Percentiles rank a stretch among this genome's conserved stretches.
These are phyloP conservation scores for Fonsecaea monophora DNA, from an alignment of 2,329 filamentous ascomycete genomes.

Conservation along the genomic window DNA sequence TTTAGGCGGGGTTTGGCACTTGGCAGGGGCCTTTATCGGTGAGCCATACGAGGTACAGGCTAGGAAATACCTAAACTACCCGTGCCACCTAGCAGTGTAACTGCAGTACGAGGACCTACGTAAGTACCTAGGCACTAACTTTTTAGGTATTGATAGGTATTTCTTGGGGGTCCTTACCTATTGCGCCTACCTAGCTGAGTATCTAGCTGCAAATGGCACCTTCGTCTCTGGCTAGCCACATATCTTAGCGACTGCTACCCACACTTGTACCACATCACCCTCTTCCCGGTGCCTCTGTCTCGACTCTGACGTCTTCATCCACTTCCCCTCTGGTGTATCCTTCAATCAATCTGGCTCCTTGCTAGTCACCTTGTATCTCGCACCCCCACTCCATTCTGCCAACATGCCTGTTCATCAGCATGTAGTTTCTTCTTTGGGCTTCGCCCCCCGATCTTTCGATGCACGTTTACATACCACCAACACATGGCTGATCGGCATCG, in stretches of 20 bases:
- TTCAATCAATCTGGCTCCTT: neutral
- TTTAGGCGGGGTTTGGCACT: neutral
- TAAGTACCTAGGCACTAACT: too few relatives aligned
- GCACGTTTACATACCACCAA: neutral
- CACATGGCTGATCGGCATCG: neutral
- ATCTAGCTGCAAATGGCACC: neutral
- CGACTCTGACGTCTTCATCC: neutral
- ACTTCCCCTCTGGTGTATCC: neutral
- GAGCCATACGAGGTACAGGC: neutral
- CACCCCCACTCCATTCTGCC: slow-evolving; percentile 4
- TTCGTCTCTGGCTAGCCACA: too few relatives aligned
- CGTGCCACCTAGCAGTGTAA: neutral
- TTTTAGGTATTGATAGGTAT: too few relatives aligned
- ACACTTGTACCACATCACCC: neutral
- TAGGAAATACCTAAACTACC: neutral
- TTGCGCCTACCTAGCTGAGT: neutral
- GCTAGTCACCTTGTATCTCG: neutral
- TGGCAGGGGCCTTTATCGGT: neutral
- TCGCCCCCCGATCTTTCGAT: slow-evolving; percentile 5
- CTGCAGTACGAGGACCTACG: neutral
- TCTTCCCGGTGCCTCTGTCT: too few relatives aligned
- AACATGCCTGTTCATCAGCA: slow-evolving; percentile 11
- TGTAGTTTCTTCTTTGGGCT: slow-evolving; percentile 27
- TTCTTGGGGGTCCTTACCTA: neutral
- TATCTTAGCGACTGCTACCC: too few relatives aligned